A percentile compares a stretch with the other conserved stretches of the same genome.
These are phyloP conservation scores for Linnemannia zychae DNA, from an alignment of 192 early-diverging fungal genomes.

Conservation along the genomic window DNA sequence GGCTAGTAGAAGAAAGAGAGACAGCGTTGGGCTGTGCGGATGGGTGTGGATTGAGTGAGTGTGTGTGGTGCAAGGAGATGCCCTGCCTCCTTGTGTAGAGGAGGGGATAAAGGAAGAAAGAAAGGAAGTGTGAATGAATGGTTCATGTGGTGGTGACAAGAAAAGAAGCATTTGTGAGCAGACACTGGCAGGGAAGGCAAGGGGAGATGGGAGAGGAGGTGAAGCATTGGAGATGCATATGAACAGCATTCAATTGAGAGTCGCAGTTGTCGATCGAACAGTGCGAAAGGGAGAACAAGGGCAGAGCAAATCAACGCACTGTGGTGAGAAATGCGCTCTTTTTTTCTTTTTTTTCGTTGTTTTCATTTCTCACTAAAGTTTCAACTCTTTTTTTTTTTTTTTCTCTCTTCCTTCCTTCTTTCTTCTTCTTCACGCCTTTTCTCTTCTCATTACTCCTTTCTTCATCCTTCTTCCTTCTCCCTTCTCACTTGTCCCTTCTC, in stretches of 20 bases:
- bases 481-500: neutral
- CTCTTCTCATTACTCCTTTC: neutral
- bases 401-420: neutral
- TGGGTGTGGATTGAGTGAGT: neutral
- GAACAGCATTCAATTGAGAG: too few relatives aligned
- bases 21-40: neutral
- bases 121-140: neutral
- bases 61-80: neutral
- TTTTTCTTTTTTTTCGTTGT: neutral
- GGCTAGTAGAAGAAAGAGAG: neutral
- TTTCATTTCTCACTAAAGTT: neutral
- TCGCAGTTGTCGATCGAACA: too few relatives aligned
- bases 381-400: neutral
- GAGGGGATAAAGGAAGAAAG: too few relatives aligned
- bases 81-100: neutral
- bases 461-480: neutral
- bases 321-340: neutral
- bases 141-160: neutral
- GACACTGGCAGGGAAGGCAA: too few relatives aligned
- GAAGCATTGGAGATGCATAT: too few relatives aligned
- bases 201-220: too few relatives aligned
- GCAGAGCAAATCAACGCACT: too few relatives aligned
- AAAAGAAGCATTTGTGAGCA: too few relatives aligned
- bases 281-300: too few relatives aligned
- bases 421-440: neutral